Evolutionary conservation across 768 basidiomycete genomes (phyloP).

Genomic region (Serendipita vermifera): DNA sequence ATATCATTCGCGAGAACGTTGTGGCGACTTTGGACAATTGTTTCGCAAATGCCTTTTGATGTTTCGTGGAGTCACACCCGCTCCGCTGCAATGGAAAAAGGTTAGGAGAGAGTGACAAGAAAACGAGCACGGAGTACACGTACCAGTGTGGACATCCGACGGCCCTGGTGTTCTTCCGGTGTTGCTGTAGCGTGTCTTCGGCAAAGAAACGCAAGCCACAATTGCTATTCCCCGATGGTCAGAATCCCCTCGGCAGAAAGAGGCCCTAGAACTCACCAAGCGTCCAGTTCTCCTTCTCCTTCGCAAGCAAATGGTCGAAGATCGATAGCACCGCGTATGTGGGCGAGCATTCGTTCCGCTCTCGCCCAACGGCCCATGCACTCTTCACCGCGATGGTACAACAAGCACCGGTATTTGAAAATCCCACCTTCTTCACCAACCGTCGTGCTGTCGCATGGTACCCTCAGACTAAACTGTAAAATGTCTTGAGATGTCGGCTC

Average conservation of each 20-base stretch:
- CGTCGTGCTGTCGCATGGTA: too few species aligned
- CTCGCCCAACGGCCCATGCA: neutral
- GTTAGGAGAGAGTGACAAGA: neutral
- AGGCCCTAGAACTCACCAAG: neutral
- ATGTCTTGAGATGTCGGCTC: neutral
- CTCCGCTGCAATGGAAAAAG: neutral
- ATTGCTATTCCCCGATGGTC: neutral
- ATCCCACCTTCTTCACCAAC: neutral
- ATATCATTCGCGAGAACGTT: too few species aligned
- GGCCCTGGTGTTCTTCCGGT: conserved; percentile 1
- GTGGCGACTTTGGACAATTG: neutral
- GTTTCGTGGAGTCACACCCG: neutral
- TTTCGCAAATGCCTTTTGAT: neutral
- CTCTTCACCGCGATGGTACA: neutral
- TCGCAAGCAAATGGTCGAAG: conserved; percentile 1
- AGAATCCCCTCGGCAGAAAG: neutral
- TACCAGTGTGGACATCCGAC: neutral
- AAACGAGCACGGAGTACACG: neutral
- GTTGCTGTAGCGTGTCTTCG: conserved; percentile 5
- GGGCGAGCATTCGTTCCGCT: neutral
- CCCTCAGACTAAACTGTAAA: neutral
- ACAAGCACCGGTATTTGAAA: neutral
- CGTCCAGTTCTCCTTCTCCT: neutral
- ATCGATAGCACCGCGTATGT: neutral
- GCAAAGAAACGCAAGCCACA: conserved; percentile 2